A percentile compares a stretch with the other conserved stretches of the same genome.
Evolutionary conservation across 306 rosid genomes (phyloP).

Genomic region (Cucurbita ficifolia): DNA sequence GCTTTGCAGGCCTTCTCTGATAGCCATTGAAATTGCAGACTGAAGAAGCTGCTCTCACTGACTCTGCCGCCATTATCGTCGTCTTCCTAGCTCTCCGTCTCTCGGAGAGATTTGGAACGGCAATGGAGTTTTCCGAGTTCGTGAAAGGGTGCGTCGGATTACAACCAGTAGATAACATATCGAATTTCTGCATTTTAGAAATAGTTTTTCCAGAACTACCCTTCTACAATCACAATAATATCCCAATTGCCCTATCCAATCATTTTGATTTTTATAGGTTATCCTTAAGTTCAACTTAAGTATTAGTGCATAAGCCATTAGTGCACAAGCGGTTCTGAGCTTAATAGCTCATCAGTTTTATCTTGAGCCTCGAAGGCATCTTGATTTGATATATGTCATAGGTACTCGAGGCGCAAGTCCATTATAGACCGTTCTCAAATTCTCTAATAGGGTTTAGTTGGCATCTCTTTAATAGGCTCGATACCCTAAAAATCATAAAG

Average conservation of each 20-base stretch:
- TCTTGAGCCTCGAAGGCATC: too few relatives aligned
- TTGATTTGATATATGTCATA: too few relatives aligned
- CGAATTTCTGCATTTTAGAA: neutral
- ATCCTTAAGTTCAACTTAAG: too few relatives aligned
- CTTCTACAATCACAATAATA: neutral
- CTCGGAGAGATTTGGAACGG: neutral
- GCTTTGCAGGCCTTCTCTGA: conserved; percentile 33
- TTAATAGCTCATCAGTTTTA: too few relatives aligned
- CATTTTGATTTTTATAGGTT: too few relatives aligned
- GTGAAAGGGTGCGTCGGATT: neutral
- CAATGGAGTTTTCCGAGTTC: neutral
- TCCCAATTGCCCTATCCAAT: neutral
- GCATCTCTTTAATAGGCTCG: too few relatives aligned
- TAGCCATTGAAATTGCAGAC: conserved; percentile 41
- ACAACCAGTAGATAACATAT: neutral
- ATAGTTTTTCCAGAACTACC: neutral
- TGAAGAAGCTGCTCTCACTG: conserved; percentile 34
- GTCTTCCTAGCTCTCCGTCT: neutral
- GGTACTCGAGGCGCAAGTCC: too few relatives aligned
- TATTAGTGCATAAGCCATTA: too few relatives aligned
- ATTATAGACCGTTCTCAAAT: too few relatives aligned
- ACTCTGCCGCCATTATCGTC: conserved; percentile 51
- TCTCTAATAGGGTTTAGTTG: too few relatives aligned
- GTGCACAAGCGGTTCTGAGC: too few relatives aligned
- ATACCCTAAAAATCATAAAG: too few relatives aligned